A percentile compares a stretch with the other conserved stretches of the same genome.
phyloP scores from a whole-genome alignment of 192 early-diverging fungal species.

The Backusella macrospora region DNA sequence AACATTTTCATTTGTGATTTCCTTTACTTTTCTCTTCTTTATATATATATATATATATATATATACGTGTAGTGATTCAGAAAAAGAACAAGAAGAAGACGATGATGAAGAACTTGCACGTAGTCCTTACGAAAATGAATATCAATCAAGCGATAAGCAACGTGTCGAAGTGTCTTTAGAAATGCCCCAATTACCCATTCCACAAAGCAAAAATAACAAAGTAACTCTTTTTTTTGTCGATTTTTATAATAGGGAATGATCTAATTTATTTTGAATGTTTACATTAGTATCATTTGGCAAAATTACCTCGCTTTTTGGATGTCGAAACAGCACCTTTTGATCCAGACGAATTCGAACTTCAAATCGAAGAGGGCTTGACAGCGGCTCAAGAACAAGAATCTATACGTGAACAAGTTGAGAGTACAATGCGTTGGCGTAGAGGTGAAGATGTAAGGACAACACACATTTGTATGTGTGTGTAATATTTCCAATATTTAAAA shows the following conservation, averaged over 20 bases:
- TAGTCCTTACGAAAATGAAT: background rate
- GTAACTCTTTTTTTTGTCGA: constrained; percentile 15
- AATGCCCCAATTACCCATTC: constrained; percentile 35
- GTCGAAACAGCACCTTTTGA: constrained; percentile 69
- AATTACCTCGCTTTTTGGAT: constrained; percentile 70
- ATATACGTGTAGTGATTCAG: background rate
- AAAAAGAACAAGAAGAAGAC: constrained; percentile 29
- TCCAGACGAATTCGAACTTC: constrained; percentile 49
- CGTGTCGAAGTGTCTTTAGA: constrained; percentile 29
- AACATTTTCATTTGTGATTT: background rate
- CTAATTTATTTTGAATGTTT: background rate
- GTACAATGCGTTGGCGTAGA: constrained; percentile 78
- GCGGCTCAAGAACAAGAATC: constrained; percentile 46
- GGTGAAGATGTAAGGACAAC: constrained; percentile 32
- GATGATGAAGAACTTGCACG: constrained; percentile 20
- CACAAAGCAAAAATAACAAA: constrained; percentile 31
- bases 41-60: background rate
- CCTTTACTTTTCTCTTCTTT: background rate
- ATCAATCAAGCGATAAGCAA: constrained; percentile 17
- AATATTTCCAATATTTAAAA: background rate
- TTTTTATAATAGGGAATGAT: background rate
- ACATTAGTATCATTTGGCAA: constrained; percentile 48
- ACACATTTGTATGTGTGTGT: constrained; percentile 30
- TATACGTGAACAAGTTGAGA: constrained; percentile 60
- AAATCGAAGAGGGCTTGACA: constrained; percentile 47